A percentile compares a stretch with the other conserved stretches of the same genome.
Conservation (phyloP, 306 rosid genomes). For the Sophora flavescens region DNA sequence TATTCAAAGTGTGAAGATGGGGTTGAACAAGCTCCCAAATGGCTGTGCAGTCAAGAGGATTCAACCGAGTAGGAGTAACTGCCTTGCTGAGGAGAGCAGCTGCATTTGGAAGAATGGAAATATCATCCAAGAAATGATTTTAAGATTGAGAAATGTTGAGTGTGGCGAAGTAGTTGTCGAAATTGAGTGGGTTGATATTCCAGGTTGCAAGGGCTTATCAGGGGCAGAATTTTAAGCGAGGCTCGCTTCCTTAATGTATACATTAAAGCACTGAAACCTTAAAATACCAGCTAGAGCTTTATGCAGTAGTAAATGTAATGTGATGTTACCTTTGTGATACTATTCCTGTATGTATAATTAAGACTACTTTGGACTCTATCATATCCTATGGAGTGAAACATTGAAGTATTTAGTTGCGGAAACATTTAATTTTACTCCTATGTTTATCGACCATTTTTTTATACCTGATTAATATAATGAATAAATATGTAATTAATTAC, state of each 20-base stretch:
- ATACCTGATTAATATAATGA: too few species aligned
- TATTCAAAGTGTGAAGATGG: conserved; percentile 58
- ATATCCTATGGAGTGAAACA: neutral
- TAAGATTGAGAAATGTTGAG: conserved; percentile 78
- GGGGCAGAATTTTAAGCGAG: conserved; percentile 9
- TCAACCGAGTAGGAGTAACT: conserved; percentile 60
- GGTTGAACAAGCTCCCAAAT: conserved; percentile 58
- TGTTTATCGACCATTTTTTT: too few species aligned
- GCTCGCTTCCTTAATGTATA: neutral
- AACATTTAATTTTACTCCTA: neutral
- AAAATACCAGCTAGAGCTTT: neutral
- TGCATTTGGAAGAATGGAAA: conserved; percentile 71
- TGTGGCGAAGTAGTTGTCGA: conserved; percentile 70
- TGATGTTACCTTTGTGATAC: neutral
- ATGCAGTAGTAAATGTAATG: neutral
- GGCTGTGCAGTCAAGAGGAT: conserved; percentile 72
- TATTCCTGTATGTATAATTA: neutral
- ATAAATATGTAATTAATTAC: too few species aligned
- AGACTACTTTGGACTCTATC: neutral
- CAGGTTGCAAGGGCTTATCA: conserved; percentile 56
- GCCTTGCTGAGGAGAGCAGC: conserved; percentile 72
- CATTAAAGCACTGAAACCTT: neutral
- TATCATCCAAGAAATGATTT: conserved; percentile 70
- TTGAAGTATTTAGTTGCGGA: neutral
- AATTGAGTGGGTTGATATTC: conserved; percentile 70